Percentiles rank a stretch among this genome's conserved stretches.
Evolutionary conservation across 2,329 filamentous ascomycete genomes (phyloP).

Genomic region (Endothia cerciana): DNA sequence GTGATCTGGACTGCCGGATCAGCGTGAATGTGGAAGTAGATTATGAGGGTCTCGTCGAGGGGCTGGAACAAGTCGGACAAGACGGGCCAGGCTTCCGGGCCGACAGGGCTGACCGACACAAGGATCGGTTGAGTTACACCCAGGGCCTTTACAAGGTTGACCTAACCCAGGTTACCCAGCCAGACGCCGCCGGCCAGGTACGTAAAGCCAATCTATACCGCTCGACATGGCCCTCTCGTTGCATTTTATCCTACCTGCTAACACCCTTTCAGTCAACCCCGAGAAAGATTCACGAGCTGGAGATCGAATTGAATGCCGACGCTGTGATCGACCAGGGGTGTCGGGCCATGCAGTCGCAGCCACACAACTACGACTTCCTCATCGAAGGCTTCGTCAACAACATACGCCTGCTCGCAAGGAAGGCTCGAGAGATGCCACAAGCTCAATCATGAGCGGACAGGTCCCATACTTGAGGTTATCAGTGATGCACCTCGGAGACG

Average conservation of each 20-base stretch:
- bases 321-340: conserved; percentile 69
- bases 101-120: conserved; percentile 67
- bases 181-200: conserved; percentile 40
- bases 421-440: conserved; percentile 34
- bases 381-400: conserved; percentile 79
- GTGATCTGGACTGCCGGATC: conserved; percentile 85
- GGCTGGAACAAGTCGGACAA: conserved; percentile 48
- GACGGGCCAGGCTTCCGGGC: conserved; percentile 40
- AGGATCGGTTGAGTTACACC: conserved; percentile 89
- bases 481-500: not conserved
- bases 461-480: not conserved
- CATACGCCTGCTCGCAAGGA: conserved; percentile 60
- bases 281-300: conserved; percentile 78
- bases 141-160: conserved; percentile 90
- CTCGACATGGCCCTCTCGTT: not conserved
- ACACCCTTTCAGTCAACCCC: conserved; percentile 41
- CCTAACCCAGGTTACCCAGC: conserved; percentile 81
- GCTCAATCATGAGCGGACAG: not conserved
- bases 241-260: conserved; percentile 24
- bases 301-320: conserved; percentile 72
- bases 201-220: conserved; percentile 30
- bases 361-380: conserved; percentile 67
- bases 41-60: conserved; percentile 70
- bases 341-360: conserved; percentile 53
- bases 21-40: conserved; percentile 94